phyloP scores from a whole-genome alignment of 1,284 basidiomycete genomes.

The Ganoderma multipileum region DNA sequence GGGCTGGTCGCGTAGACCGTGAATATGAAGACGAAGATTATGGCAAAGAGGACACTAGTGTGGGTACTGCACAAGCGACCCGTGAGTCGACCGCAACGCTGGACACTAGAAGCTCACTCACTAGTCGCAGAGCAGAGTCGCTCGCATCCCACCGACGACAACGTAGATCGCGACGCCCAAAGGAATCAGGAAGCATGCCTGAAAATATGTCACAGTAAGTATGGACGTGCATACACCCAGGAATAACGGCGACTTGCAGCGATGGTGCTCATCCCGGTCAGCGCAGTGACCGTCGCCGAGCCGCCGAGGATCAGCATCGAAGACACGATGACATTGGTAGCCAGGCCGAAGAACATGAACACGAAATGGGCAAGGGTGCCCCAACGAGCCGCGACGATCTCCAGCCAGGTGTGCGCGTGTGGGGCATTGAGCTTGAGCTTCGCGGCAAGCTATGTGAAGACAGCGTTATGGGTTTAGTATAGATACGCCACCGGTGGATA shows the following conservation, averaged over 20 bases:
- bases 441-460: conserved; percentile 44
- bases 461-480: not conserved
- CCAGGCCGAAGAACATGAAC: conserved; percentile 73
- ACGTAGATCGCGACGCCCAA: conserved; percentile 64
- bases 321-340: conserved; percentile 70
- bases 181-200: conserved; percentile 71
- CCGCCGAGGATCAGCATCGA: conserved; percentile 68
- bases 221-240: conserved; percentile 32
- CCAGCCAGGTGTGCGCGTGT: conserved; percentile 65
- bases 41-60: conserved; percentile 82
- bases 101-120: conserved; percentile 30
- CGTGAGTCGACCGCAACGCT: conserved; percentile 7
- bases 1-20: conserved; percentile 75
- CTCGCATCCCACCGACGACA: conserved; percentile 58
- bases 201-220: conserved; percentile 9
- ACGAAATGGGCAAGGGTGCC: conserved; percentile 65
- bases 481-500: not conserved
- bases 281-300: conserved; percentile 63
- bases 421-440: conserved; percentile 71
- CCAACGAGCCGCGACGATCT: conserved; percentile 67
- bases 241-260: conserved; percentile 46
- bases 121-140: conserved; percentile 51
- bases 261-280: conserved; percentile 62
- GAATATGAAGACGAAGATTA: conserved; percentile 75
- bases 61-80: conserved; percentile 59